Evolutionary conservation across 2,329 filamentous ascomycete genomes (phyloP).

Genomic region (Davidsoniella neocaledoniae): DNA sequence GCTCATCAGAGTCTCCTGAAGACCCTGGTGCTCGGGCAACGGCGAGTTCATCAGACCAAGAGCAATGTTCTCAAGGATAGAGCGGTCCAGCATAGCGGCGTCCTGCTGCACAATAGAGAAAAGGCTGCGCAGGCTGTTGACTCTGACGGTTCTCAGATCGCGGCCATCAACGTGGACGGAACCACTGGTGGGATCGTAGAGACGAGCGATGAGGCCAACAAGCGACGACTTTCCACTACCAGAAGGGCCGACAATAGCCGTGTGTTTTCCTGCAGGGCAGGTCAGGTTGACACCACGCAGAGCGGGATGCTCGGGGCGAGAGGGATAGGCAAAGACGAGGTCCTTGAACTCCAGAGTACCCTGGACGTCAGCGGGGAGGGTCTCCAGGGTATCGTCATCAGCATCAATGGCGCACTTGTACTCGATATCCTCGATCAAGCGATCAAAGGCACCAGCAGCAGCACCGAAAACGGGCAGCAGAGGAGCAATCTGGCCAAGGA

Average conservation of each 20-base stretch:
- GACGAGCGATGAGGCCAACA: constrained; percentile 35
- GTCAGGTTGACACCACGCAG: constrained; percentile 29
- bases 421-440: constrained; percentile 41
- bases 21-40: constrained; percentile 21
- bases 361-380: constrained; percentile 14
- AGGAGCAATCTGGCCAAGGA: constrained; percentile 45
- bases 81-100: constrained; percentile 27
- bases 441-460: constrained; percentile 40
- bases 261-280: constrained; percentile 31
- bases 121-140: constrained; percentile 25
- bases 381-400: constrained; percentile 16
- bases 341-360: constrained; percentile 27
- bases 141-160: constrained; percentile 31
- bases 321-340: constrained; percentile 30
- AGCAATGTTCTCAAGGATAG: constrained; percentile 34
- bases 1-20: constrained; percentile 31
- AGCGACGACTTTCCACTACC: constrained; percentile 42
- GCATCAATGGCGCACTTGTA: constrained; percentile 29
- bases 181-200: constrained; percentile 39
- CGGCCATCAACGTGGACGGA: constrained; percentile 29
- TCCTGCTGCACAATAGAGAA: constrained; percentile 31
- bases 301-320: constrained; percentile 25
- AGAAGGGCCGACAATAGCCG: constrained; percentile 40
- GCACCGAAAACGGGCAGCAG: constrained; percentile 43
- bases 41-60: constrained; percentile 31